Conservation (phyloP, 1,284 basidiomycete genomes). For the Apiotrichum brassicae region DNA sequence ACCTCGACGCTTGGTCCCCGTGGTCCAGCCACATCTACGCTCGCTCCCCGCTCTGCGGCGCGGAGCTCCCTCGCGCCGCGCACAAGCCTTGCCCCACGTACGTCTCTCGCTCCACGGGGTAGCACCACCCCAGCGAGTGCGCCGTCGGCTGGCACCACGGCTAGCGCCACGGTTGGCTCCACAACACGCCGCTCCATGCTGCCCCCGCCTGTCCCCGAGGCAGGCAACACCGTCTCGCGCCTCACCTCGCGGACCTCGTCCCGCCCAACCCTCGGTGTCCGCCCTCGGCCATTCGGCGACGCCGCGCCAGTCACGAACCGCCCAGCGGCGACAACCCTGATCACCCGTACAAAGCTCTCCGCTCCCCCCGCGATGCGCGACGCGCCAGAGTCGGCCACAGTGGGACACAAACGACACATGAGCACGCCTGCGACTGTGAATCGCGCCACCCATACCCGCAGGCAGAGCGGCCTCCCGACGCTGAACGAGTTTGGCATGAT, state of each 20-base stretch:
- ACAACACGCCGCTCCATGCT: neutral
- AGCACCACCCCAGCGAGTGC: neutral
- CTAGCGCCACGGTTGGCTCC: neutral
- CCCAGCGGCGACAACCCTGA: neutral
- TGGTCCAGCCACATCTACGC: neutral
- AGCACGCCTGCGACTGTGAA: neutral
- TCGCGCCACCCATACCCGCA: neutral
- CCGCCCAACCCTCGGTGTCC: neutral
- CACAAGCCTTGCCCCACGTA: neutral
- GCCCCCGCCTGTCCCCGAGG: neutral
- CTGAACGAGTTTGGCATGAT: constrained; percentile 1
- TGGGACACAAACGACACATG: neutral
- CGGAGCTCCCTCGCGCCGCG: neutral
- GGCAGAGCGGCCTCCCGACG: neutral
- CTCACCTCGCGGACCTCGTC: neutral
- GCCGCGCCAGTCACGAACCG: neutral
- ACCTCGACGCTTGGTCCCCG: too few relatives aligned
- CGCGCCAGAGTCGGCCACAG: neutral
- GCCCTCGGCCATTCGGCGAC: neutral
- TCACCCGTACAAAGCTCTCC: neutral
- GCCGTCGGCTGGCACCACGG: neutral
- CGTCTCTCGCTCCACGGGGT: too few relatives aligned
- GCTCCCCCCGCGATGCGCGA: neutral
- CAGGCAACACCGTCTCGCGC: neutral
- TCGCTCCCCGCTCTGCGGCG: neutral